A percentile compares a stretch with the other conserved stretches of the same genome.
Evolutionary conservation across 805 yeast species (phyloP).

Genomic region (Ogataea wickerhamii): DNA sequence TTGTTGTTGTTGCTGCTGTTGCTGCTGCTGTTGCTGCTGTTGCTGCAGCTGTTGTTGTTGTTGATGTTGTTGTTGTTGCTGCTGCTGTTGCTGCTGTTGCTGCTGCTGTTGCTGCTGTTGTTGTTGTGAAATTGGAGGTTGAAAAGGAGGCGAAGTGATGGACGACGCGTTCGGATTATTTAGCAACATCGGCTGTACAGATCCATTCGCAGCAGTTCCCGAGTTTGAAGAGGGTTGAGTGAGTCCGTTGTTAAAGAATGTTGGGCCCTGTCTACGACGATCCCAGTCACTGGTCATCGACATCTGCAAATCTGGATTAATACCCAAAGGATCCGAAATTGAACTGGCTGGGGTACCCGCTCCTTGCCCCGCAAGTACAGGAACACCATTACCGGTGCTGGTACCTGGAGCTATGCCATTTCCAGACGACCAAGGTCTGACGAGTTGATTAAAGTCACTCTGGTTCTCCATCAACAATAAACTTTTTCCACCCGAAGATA

Average conservation of each 20-base stretch:
- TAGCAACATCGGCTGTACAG: conserved; percentile 14
- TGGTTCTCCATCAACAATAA: conserved; percentile 44
- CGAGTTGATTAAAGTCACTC: conserved; percentile 45
- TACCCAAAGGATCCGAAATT: conserved; percentile 22
- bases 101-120: conserved; percentile 8
- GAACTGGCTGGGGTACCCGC: conserved; percentile 16
- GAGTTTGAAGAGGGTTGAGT: conserved; percentile 5
- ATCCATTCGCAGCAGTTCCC: conserved; percentile 12
- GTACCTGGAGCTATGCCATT: conserved; percentile 8
- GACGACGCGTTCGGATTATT: conserved; percentile 19
- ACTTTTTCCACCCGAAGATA: conserved; percentile 37
- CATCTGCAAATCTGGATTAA: conserved; percentile 25
- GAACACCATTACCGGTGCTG: background rate
- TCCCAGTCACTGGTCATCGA: conserved; percentile 38
- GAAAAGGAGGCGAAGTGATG: conserved; percentile 20
- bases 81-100: conserved; percentile 9
- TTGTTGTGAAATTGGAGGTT: background rate
- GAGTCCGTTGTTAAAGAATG: conserved; percentile 39
- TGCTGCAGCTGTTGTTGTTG: conserved; percentile 20
- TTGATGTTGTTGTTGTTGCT: conserved; percentile 7
- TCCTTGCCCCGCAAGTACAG: conserved; percentile 1
- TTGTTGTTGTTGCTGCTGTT: conserved; percentile 19
- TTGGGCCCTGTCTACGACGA: conserved; percentile 52
- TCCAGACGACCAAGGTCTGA: conserved; percentile 33
- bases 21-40: conserved; percentile 19